Conservation (phyloP, 768 basidiomycete genomes). For the Scleroderma bovista region DNA sequence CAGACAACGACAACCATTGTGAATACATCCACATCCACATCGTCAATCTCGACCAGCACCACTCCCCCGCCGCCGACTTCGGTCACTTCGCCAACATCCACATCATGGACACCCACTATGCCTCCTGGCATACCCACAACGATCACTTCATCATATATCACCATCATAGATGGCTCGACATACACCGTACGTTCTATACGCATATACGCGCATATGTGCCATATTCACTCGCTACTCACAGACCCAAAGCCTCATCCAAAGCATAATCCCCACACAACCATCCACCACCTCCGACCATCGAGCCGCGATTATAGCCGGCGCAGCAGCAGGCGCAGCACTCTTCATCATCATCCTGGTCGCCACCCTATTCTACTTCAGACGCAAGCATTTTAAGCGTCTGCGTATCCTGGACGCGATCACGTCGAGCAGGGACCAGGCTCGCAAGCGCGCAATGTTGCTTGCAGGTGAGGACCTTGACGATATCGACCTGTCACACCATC, state of each 20-base stretch:
- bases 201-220: neutral
- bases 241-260: constrained; percentile 12
- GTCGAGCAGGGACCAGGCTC: constrained; percentile 14
- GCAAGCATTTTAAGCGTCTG: constrained; percentile 31
- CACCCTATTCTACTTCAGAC: constrained; percentile 33
- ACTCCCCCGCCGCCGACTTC: neutral
- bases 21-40: neutral
- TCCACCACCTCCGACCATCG: constrained; percentile 16
- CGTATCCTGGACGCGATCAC: constrained; percentile 26
- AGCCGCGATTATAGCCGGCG: constrained; percentile 38
- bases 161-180: constrained; percentile 10
- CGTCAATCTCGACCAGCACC: constrained; percentile 1
- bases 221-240: neutral
- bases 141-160: constrained; percentile 17
- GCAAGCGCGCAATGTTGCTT: constrained; percentile 16
- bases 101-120: constrained; percentile 1
- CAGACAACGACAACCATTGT: constrained; percentile 4
- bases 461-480: constrained; percentile 22
- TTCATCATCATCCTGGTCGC: constrained; percentile 33
- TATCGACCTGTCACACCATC: neutral
- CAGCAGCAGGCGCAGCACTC: constrained; percentile 33
- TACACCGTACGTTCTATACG: constrained; percentile 13
- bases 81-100: neutral
- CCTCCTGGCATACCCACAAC: constrained; percentile 9
- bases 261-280: constrained; percentile 8